Evolutionary conservation across 768 basidiomycete genomes (phyloP), one percentile per base, ranked within the genome.

Genomic region (Tephrocybe sp.): DNA sequence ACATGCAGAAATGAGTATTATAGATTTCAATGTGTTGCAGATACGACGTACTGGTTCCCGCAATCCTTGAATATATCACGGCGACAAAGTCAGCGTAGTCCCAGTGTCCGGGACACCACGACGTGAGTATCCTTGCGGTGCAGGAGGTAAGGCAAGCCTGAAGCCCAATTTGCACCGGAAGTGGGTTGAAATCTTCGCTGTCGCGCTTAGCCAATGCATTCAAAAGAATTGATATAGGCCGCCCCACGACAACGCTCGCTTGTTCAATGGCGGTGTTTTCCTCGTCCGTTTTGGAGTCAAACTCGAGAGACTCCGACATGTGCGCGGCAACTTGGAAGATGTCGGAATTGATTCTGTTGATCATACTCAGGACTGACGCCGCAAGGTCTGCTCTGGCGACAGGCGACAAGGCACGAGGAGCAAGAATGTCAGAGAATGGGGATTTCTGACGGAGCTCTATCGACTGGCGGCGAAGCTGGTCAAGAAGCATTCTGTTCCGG

Each of bases 91-190:
- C 67, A 19, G 64, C 65, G 34, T 72, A 72, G 16, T 72, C 72
- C 72, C 71, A 74, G 46, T 73, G 69, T 44, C 64, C 63, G 11
- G 71, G 71, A 48, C 69, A 73, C 73, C 73, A 74, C 26, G 74
- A 68, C 53, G 63, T 63, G 59, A 70, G 69, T 58, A 74, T 70
- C 53, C 64, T 70, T 51, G 59, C 60, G 47, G 68, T 70, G 49
- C 68, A 73, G 40, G 63, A 64, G 52, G 64, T 64, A 57, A 75
- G 62, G 56, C 69, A 70, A 18, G 68, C 70, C 61, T 75, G 73
- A 56, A 75, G 58, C 12, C 69, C 72, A 12, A 69, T 63, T 49
- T 72, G 73, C 7, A 72, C 58, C 39, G 67, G 60, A 49, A 69
- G 62, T 15, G 69, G 65, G 28, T 69, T 66, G 55, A 56, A 60